These are phyloP conservation scores for Elaphomyces granulatus DNA, from an alignment of 495 filamentous ascomycete genomes.

Conservation along the genomic window DNA sequence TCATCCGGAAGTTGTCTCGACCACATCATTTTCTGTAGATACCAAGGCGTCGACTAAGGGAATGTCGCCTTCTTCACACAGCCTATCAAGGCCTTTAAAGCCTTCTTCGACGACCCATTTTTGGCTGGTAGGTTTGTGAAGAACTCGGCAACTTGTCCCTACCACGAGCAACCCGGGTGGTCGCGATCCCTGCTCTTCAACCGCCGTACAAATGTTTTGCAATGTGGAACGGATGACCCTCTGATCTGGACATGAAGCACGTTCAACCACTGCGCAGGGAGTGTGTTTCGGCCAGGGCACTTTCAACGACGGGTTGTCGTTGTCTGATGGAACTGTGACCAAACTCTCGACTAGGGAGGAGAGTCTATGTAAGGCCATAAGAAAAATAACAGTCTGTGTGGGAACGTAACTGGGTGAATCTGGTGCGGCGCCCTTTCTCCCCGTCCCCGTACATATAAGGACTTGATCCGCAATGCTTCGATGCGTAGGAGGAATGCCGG, in stretches of 20 bases:
- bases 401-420: constrained; percentile 63
- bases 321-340: constrained; percentile 21
- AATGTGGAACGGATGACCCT: constrained; percentile 79
- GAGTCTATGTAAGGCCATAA: constrained; percentile 90
- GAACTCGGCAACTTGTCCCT: constrained; percentile 66
- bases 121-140: constrained; percentile 38
- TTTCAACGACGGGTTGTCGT: constrained; percentile 10
- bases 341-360: constrained; percentile 52
- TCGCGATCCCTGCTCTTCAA: constrained; percentile 79
- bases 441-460: constrained; percentile 86
- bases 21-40: constrained; percentile 6
- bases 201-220: constrained; percentile 59
- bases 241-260: constrained; percentile 91
- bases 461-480: constrained; percentile 84
- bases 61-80: constrained; percentile 17
- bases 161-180: constrained; percentile 88
- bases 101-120: constrained; percentile 88
- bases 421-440: constrained; percentile 74
- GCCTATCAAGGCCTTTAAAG: constrained; percentile 48
- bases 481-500: constrained; percentile 75
- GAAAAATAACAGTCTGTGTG: constrained; percentile 76
- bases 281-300: constrained; percentile 40
- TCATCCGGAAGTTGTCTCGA: no score
- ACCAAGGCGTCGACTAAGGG: constrained; percentile 5
- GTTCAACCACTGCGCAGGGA: constrained; percentile 83